phyloP scores from a whole-genome alignment of 495 filamentous ascomycete species.

The Lophiostoma macrostomum region DNA sequence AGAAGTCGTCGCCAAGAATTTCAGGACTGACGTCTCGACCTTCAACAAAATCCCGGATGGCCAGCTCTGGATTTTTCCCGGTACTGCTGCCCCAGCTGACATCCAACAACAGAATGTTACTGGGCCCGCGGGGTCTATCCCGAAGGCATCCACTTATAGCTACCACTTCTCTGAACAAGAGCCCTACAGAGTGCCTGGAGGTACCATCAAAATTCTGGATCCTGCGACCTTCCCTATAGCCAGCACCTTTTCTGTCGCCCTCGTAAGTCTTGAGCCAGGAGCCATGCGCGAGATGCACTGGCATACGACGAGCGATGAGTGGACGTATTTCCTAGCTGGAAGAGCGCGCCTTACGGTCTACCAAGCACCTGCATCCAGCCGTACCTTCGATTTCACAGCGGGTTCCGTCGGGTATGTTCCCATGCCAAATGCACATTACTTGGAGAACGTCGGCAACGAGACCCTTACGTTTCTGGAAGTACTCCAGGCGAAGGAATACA shows the following conservation, averaged over 20 bases:
- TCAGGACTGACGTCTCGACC: constrained; percentile 54
- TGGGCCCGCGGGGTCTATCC: constrained; percentile 60
- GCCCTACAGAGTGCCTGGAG: constrained; percentile 53
- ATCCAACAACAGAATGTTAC: constrained; percentile 49
- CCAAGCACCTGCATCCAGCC: constrained; percentile 53
- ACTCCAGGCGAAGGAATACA: constrained; percentile 60
- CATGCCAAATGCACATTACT: constrained; percentile 60
- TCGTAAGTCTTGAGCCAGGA: constrained; percentile 60
- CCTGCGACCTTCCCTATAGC: constrained; percentile 63
- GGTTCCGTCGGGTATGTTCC: constrained; percentile 73
- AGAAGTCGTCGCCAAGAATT: constrained; percentile 62
- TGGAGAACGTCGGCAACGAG: constrained; percentile 68
- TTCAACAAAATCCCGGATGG: constrained; percentile 54
- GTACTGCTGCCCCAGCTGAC: constrained; percentile 57
- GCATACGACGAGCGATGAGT: constrained; percentile 72
- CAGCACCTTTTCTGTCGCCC: constrained; percentile 59
- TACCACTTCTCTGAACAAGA: constrained; percentile 66
- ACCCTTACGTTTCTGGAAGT: constrained; percentile 69
- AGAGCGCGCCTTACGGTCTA: constrained; percentile 66
- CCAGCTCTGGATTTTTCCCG: constrained; percentile 70
- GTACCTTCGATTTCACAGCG: constrained; percentile 71
- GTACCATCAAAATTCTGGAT: constrained; percentile 61
- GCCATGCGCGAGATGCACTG: constrained; percentile 78
- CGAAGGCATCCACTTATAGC: constrained; percentile 53
- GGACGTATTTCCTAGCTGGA: constrained; percentile 70